Evolutionary conservation across 345 rosid genomes (phyloP).

Genomic region (Dipteronia dyeriana): DNA sequence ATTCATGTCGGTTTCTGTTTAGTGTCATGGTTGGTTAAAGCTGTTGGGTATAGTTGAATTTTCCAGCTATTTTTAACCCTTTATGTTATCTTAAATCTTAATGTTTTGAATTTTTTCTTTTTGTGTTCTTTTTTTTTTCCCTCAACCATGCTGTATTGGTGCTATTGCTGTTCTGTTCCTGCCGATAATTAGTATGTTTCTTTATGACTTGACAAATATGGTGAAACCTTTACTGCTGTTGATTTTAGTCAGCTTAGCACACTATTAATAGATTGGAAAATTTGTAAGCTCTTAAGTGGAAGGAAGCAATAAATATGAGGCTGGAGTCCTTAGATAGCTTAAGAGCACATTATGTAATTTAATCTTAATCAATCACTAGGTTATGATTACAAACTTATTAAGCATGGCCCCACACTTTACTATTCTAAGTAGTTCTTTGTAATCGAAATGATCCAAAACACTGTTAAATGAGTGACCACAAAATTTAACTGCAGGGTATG

Average conservation of each 20-base stretch:
- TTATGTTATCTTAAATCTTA: neutral
- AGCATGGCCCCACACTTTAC: constrained; percentile 13
- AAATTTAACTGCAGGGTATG: constrained; percentile 54
- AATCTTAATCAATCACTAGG: constrained; percentile 1
- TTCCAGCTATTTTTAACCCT: neutral
- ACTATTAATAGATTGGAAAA: neutral
- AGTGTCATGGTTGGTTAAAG: neutral
- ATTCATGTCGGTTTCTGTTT: neutral
- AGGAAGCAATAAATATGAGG: neutral
- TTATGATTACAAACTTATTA: neutral
- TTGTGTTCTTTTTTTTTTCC: too few relatives aligned
- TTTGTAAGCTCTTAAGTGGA: neutral
- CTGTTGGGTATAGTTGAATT: neutral
- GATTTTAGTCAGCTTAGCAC: neutral
- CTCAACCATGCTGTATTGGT: neutral
- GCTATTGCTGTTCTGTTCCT: neutral
- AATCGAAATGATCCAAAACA: constrained; percentile 32
- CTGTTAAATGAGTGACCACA: constrained; percentile 30
- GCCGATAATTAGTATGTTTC: neutral
- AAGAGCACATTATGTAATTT: neutral
- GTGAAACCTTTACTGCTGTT: neutral
- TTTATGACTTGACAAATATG: neutral
- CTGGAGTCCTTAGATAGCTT: constrained; percentile 13
- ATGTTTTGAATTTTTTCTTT: neutral
- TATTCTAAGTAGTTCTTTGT: constrained; percentile 27